Base-by-base conservation (phyloP, 1,139 yeast genomes). In the Blastobotrys illinoisensis region DNA sequence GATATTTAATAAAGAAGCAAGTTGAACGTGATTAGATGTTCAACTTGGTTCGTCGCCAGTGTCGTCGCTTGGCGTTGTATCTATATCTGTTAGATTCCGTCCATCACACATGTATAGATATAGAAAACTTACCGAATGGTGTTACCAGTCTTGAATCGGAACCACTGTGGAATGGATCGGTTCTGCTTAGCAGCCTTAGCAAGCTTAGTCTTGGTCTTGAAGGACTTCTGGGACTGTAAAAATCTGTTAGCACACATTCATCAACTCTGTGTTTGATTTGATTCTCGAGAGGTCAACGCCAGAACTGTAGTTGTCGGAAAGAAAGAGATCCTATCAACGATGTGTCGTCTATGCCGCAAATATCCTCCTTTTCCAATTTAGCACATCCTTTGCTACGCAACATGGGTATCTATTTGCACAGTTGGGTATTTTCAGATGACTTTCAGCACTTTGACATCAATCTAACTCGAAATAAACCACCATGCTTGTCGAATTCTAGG, bases 41-140 rank as follows among this genome's bases (percentile, higher is more conserved):
- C 82, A 95, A 86, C 96, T 93, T 95, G 74, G 98, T 93, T 87
- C 99, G 89, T 88, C 97, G 93, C 99, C 99, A 95, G 95, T 95
- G 96, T 86, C 99, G 88, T 88, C 98, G 90, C 91, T 93, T 93
- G 76, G 97, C 95, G 82, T 93, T 93, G 91, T 91, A 93, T 85
- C 76, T 69, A 52, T 26, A 9, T 13, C 13, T 4, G 55, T 53
- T 43, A 57, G 54, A n/a, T n/a, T n/a, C 21, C 13, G 9, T 26
- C 13, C 32, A 26, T 9, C 11, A 26, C 9, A 5, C 2, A 9
- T 9, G 11, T 5, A 26, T 26, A 26, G 14, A 23, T 6, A 5
- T 24, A n/a, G 7, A 14, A 13, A 14, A 54, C 66, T 48, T 58
- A 64, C 93, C 69, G 88, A 85, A 93, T 87, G 73, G 85, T 90